Evolutionary conservation across 345 rosid species (phyloP).

Genomic region (Pistacia vera): DNA sequence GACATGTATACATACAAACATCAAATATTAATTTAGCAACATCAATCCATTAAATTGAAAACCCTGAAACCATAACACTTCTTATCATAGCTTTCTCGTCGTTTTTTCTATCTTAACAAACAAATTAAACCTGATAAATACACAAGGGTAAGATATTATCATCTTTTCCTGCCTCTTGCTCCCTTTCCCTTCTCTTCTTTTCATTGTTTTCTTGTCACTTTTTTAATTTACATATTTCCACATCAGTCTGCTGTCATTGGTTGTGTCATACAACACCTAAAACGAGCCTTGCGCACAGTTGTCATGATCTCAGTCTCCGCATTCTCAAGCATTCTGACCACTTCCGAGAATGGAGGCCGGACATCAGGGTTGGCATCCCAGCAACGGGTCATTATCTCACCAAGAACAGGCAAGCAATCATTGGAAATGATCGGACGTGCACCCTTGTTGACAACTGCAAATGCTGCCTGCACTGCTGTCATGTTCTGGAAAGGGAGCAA

Average conservation of each 20-base stretch:
- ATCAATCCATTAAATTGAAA: neutral
- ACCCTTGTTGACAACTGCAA: slow-evolving; percentile 49
- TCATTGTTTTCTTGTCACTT: neutral
- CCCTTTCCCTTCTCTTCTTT: neutral
- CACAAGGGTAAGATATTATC: slow-evolving; percentile 1
- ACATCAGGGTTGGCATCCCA: slow-evolving; percentile 49
- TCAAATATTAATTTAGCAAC: slow-evolving; percentile 2
- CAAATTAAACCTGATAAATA: slow-evolving; percentile 18
- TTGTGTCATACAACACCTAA: slow-evolving; percentile 46
- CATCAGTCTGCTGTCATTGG: slow-evolving; percentile 44
- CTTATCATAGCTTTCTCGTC: neutral
- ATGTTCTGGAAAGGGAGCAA: slow-evolving; percentile 46
- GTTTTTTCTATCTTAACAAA: slow-evolving; percentile 9
- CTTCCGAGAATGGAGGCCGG: slow-evolving; percentile 38
- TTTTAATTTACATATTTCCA: slow-evolving; percentile 13
- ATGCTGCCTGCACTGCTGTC: slow-evolving; percentile 53
- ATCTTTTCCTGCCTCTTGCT: neutral
- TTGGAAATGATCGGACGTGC: slow-evolving; percentile 37
- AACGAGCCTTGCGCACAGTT: slow-evolving; percentile 46
- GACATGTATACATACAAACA: slow-evolving; percentile 17
- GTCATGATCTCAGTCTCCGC: slow-evolving; percentile 43
- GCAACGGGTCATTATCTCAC: slow-evolving; percentile 42
- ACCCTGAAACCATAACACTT: neutral
- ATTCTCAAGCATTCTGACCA: slow-evolving; percentile 40
- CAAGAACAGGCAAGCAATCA: slow-evolving; percentile 40